Conservation (phyloP, 164 flowering plant species). For the Akebia trifoliata region DNA sequence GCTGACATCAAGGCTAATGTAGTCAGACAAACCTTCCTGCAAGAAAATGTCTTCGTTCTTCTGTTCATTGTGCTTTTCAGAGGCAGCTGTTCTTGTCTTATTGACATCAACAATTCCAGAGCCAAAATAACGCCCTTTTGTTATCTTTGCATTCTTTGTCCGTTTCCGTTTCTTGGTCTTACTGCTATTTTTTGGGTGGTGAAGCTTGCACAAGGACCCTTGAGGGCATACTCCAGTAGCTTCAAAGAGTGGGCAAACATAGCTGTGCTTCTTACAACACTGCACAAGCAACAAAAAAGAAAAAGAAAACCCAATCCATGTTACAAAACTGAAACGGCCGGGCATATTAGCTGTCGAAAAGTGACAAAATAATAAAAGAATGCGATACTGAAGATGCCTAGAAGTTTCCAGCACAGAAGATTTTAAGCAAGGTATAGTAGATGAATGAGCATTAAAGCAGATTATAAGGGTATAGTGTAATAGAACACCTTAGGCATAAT, state of each 20-base stretch:
- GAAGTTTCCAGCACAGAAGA: not conserved
- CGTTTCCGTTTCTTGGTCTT: slow-evolving; percentile 42
- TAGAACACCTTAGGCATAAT: too few species aligned
- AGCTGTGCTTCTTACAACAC: slow-evolving; percentile 95
- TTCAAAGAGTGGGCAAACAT: slow-evolving; percentile 71
- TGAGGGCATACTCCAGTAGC: slow-evolving; percentile 69
- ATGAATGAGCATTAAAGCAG: too few species aligned
- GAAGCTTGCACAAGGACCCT: slow-evolving; percentile 81
- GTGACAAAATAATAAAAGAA: too few species aligned
- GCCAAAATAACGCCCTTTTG: slow-evolving; percentile 69
- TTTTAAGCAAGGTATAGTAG: not conserved
- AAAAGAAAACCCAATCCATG: not conserved
- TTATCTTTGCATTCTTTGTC: slow-evolving; percentile 34
- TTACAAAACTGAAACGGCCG: too few species aligned
- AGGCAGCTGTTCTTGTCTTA: slow-evolving; percentile 17
- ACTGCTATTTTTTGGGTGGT: slow-evolving; percentile 63
- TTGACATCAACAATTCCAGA: slow-evolving; percentile 19
- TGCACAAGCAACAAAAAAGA: slow-evolving; percentile 28
- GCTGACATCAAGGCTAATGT: slow-evolving; percentile 50
- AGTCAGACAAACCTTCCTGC: slow-evolving; percentile 51
- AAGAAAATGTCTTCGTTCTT: slow-evolving; percentile 24
- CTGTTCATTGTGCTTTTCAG: slow-evolving; percentile 21
- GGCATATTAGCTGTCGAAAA: too few species aligned
- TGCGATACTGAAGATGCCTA: not conserved
- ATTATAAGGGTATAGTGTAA: too few species aligned